Conservation (phyloP, 2,329 filamentous ascomycete species). For the Nemania abortiva region DNA sequence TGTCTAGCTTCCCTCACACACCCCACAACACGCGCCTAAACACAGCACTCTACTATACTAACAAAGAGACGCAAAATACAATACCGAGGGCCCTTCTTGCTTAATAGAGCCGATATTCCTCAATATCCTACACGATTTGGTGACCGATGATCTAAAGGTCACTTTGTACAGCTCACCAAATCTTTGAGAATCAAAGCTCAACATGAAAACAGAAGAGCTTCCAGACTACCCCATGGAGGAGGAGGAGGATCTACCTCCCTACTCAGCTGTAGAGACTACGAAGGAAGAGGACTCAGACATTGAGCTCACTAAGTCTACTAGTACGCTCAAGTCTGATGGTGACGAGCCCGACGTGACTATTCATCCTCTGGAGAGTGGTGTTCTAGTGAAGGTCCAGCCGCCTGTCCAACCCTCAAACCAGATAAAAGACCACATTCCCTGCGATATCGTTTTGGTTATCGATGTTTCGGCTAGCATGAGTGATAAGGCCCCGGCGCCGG, state of each 20-base stretch:
- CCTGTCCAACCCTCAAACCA: slow-evolving; percentile 53
- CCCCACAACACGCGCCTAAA: background rate
- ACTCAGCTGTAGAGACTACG: background rate
- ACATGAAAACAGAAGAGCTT: background rate
- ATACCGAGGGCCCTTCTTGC: no score
- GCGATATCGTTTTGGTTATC: slow-evolving; percentile 72
- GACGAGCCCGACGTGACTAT: slow-evolving; percentile 48
- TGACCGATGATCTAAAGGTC: background rate
- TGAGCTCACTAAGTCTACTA: background rate
- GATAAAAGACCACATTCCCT: slow-evolving; percentile 59
- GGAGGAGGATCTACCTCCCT: no score
- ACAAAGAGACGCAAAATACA: background rate
- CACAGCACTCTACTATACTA: background rate
- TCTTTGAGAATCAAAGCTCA: background rate
- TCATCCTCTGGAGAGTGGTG: slow-evolving; percentile 56
- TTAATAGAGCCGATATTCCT: background rate
- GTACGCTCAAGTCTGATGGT: background rate
- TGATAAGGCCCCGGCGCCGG: slow-evolving; percentile 59
- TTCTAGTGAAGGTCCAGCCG: slow-evolving; percentile 62
- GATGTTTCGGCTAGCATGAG: slow-evolving; percentile 71
- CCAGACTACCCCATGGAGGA: background rate
- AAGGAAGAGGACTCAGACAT: slow-evolving; percentile 3
- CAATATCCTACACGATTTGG: background rate
- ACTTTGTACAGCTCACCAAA: background rate
- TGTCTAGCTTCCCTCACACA: background rate